phyloP scores from a whole-genome alignment of 306 rosid genomes.

The Begonia loranthoides region DNA sequence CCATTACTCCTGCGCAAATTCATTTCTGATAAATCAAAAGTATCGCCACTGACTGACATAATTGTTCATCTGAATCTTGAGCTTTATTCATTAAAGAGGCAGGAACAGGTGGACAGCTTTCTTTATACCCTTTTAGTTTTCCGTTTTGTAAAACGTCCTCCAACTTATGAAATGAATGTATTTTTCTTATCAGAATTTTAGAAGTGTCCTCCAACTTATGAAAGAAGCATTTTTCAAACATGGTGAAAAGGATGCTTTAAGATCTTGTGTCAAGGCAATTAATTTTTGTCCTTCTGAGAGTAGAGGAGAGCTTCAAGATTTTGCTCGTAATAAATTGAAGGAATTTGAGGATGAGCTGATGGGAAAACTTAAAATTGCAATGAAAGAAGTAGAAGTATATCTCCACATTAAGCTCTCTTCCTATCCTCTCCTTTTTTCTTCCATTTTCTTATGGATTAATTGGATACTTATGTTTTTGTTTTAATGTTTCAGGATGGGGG shows the following conservation, averaged over 20 bases:
- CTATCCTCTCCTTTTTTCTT: neutral
- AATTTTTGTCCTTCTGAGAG: conserved; percentile 59
- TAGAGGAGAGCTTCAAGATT: conserved; percentile 90
- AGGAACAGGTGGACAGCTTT: conserved; percentile 52
- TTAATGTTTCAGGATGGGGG: conserved; percentile 75
- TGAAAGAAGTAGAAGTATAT: conserved; percentile 75
- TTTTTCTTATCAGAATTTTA: conserved; percentile 55
- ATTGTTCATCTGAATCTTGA: conserved; percentile 74
- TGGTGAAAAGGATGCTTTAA: conserved; percentile 78
- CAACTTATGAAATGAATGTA: neutral
- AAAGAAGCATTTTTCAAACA: conserved; percentile 84
- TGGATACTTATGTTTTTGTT: conserved; percentile 4
- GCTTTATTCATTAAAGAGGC: conserved; percentile 74
- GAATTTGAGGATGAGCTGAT: conserved; percentile 72
- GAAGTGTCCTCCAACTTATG: conserved; percentile 64
- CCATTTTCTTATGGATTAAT: neutral
- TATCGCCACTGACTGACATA: conserved; percentile 62
- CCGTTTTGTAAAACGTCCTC: no score
- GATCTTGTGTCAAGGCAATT: conserved; percentile 76
- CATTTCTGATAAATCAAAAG: conserved; percentile 81
- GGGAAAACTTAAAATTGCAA: conserved; percentile 60
- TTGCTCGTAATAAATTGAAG: conserved; percentile 61
- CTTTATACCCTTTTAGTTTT: no score
- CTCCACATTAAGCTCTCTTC: conserved; percentile 7
- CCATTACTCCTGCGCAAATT: conserved; percentile 76